Base-by-base conservation (phyloP, 129 eudicot species). In the Smallanthus sonchifolius region DNA sequence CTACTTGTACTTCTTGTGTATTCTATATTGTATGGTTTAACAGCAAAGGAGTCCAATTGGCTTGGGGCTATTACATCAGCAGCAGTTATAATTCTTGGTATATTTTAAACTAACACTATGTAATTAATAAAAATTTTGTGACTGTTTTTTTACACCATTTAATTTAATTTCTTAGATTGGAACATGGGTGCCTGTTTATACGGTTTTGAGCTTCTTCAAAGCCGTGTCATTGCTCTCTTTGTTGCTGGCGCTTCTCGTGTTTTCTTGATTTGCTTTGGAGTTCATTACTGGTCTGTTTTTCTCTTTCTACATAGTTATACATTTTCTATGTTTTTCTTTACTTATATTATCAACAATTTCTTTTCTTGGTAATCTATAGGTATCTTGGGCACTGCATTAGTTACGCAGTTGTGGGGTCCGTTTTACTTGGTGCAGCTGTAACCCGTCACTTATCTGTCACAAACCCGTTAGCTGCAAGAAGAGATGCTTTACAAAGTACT, bases 201-300 rank as follows among this genome's bases (percentile, higher is more conserved):
- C 59, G 99, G 99, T 28, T 95, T 91, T 67, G 83, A 85, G 92
- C 99, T 95, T 80, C 97, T 95, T 65, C 87, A 87, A 70, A 91
- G 95, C 74, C 97, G 92, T 77, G 96, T 91, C 68, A 82, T 83
- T 42, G 99, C 96, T 60, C 96, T 91, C 61, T 87, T 88, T 77
- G 89, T 95, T 81, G 99, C 99, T 52, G 99, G 99, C 57, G 52
- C 85, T 72, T 91, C 97, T 84, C 97, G 99, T 15, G 92, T 89
- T 75, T 95, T 95, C 81, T 89, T 95, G 68, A 95, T 95, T n/a
- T 95, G 99, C 79, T 95, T 95, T 73, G 99, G 99, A 74, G 97
- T 91, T 66, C 94, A 95, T 84, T 95, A 91, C 92, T 95, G 99
- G 99, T 91, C 78, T 72, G 92, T 80, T 55, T 49, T 43, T 63